Evolutionary conservation across 192 early-diverging fungal genomes (phyloP), one percentile per base, ranked within the genome.

Genomic region (Endogone sp.): DNA sequence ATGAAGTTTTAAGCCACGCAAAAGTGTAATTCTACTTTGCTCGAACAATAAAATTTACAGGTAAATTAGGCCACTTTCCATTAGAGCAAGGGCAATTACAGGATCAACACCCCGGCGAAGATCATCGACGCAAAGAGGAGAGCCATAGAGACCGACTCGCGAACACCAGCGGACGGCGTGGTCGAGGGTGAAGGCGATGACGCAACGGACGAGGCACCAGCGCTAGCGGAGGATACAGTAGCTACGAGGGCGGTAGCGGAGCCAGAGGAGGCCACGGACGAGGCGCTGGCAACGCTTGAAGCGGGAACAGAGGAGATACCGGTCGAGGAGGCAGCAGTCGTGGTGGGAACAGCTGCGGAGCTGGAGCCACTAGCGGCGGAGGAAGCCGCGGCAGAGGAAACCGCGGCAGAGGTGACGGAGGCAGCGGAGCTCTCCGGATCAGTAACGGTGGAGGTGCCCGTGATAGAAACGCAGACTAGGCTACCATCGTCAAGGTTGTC

Each of bases 401-500:
- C 37, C 9, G 37, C 6, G 37, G 37, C 1, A 49, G 37, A 49
- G 37, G 37, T 16, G 37, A 16, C 6, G 16, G 37, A 16, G 16
- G 6, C 16, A 1, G 37, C 37, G 1, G 37, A 49, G 37, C 37
- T 16, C 6, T 16, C 16, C 6, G 37, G 37, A 49, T 0, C 2
- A 16, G 22, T 10, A 21, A 23, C 59, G 24, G 6, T 22, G 59
- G 24, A 60, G 27, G 59, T 6, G 24, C 24, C 27, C 8, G 22
- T 23, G 0, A 60, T 8, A 22, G 24, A 60, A 28, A 60, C 59
- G 27, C 59, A 60, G 10, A 60, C 59, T 11, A 28, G 59, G 24
- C 27, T 60, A 21, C 59, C 59, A 21, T 23, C 21, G 27, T 60
- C 59, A 10, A 60, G 59, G 59, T 60, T 60, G 59, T 60, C 59